A percentile compares a stretch with the other conserved stretches of the same genome.
Evolutionary conservation across 148 eudicot species (phyloP).

Genomic region (Agrostemma githago): DNA sequence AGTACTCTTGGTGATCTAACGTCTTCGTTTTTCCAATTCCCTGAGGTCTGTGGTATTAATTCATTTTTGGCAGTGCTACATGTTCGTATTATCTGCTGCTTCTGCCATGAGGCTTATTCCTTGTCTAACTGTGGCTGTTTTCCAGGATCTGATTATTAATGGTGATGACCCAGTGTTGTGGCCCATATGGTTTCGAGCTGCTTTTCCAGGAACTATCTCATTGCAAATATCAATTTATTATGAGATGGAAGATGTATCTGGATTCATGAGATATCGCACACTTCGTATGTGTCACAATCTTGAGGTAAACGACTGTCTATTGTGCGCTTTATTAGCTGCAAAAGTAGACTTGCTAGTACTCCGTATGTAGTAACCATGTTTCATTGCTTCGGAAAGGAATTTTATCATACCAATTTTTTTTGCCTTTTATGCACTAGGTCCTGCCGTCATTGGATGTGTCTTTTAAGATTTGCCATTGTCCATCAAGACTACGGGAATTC

Average conservation of each 20-base stretch:
- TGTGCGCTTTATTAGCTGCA: background rate
- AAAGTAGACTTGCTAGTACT: background rate
- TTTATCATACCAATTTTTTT: slow-evolving; percentile 11
- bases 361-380: background rate
- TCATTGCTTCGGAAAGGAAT: slow-evolving; percentile 2
- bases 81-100: background rate
- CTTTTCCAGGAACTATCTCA: slow-evolving; percentile 65
- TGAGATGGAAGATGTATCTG: slow-evolving; percentile 67
- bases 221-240: slow-evolving; percentile 64
- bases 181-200: slow-evolving; percentile 94
- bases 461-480: slow-evolving; percentile 62
- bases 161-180: slow-evolving; percentile 57
- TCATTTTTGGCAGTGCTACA: slow-evolving; percentile 5
- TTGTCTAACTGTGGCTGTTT: slow-evolving; percentile 12
- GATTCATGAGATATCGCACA: slow-evolving; percentile 64
- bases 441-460: slow-evolving; percentile 82
- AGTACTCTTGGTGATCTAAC: slow-evolving; percentile 11
- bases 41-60: slow-evolving; percentile 54
- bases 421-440: slow-evolving; percentile 42
- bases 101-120: slow-evolving; percentile 12
- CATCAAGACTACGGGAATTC: slow-evolving; percentile 68
- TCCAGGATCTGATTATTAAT: slow-evolving; percentile 50
- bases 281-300: slow-evolving; percentile 75
- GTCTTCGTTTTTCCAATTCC: slow-evolving; percentile 48
- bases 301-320: slow-evolving; percentile 48